Conservation (phyloP, 331 rosid species). For the Malus hybrid region DNA sequence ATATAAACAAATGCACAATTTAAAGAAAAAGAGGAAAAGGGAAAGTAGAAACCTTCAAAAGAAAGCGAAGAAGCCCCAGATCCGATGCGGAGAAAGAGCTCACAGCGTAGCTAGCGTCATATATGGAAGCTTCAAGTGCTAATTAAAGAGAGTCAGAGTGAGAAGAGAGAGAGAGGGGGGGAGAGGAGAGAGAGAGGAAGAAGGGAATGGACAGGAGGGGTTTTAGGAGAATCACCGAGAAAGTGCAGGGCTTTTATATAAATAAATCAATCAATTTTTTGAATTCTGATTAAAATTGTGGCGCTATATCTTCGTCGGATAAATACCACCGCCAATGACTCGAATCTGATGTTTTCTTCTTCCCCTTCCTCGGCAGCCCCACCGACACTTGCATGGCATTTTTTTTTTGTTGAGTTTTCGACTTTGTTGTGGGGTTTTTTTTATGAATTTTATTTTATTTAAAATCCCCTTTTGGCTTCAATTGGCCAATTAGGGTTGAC, state of each 20-base stretch:
- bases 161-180: not conserved
- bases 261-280: not conserved
- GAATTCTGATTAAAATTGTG: not conserved
- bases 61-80: constrained; percentile 52
- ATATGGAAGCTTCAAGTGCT: constrained; percentile 12
- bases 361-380: not conserved
- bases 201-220: constrained; percentile 20
- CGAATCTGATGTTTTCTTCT: not conserved
- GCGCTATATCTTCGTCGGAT: constrained; percentile 8
- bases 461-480: not conserved
- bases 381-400: constrained; percentile 26
- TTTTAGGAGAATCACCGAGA: constrained; percentile 22
- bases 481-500: not conserved
- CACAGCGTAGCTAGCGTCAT: constrained; percentile 20
- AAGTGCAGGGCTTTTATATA: constrained; percentile 19
- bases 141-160: not conserved
- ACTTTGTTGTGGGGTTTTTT: not conserved
- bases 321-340: constrained; percentile 5
- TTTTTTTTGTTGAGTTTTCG: not conserved
- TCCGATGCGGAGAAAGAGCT: constrained; percentile 40
- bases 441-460: not conserved
- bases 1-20: not conserved
- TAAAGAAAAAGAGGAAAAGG: not conserved
- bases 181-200: constrained; percentile 15
- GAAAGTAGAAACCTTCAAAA: constrained; percentile 28